Conservation (phyloP, 1,139 yeast genomes). For the Tardiomyces blankii region DNA sequence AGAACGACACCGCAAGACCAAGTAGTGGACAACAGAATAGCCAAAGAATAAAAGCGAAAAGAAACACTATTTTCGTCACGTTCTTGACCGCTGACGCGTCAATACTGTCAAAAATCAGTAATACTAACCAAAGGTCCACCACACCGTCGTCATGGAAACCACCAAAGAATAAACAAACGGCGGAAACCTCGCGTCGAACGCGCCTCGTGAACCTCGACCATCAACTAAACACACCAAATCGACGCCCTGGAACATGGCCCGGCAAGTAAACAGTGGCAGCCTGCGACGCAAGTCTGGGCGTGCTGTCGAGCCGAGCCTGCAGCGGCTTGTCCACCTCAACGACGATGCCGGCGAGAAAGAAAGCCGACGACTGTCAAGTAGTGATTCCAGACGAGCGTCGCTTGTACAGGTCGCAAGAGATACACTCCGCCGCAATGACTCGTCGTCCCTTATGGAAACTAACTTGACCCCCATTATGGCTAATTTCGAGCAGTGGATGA, state of each 20-base stretch:
- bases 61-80: too few species aligned
- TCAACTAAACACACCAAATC: background rate
- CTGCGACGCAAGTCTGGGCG: background rate
- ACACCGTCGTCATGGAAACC: background rate
- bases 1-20: too few species aligned
- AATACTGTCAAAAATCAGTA: too few species aligned
- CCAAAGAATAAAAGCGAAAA: too few species aligned
- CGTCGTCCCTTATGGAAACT: background rate
- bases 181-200: background rate
- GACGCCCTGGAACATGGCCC: background rate
- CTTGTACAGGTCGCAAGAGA: slow-evolving; percentile 1
- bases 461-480: slow-evolving; percentile 21
- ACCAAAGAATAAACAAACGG: background rate
- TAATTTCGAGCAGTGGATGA: slow-evolving; percentile 87
- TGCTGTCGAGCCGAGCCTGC: slow-evolving; percentile 1
- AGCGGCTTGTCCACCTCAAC: slow-evolving; percentile 12
- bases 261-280: background rate
- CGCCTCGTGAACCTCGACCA: background rate
- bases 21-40: too few species aligned
- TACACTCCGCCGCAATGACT: slow-evolving; percentile 1
- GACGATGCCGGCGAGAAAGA: slow-evolving; percentile 23
- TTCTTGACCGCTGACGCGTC: too few species aligned
- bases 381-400: slow-evolving; percentile 3
- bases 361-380: slow-evolving; percentile 11
- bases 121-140: too few species aligned